Percentiles rank a stretch among this genome's conserved stretches.
phyloP scores from a whole-genome alignment of 2,329 filamentous ascomycete species.

The Coniochaeta ligniaria region DNA sequence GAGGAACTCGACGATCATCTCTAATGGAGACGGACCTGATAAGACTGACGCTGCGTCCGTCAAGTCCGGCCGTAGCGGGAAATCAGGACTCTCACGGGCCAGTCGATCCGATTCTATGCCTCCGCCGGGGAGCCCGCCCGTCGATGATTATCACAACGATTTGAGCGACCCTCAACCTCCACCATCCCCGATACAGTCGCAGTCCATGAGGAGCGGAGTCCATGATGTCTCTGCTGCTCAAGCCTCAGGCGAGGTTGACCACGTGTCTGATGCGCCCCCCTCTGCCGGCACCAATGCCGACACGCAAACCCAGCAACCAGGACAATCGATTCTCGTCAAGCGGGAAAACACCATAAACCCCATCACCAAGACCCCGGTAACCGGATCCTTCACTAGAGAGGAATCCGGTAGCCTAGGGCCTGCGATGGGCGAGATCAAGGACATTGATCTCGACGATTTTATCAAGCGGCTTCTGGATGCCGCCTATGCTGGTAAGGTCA shows the following conservation, averaged over 20 bases:
- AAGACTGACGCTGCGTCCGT: constrained; percentile 70
- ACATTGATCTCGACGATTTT: constrained; percentile 93
- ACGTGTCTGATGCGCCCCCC: constrained; percentile 86
- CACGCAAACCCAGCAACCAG: constrained; percentile 59
- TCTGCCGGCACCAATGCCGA: constrained; percentile 54
- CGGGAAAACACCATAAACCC: constrained; percentile 66
- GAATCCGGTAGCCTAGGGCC: constrained; percentile 32
- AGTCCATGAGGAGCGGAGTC: constrained; percentile 63
- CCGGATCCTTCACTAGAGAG: neutral
- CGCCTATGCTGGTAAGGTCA: constrained; percentile 92
- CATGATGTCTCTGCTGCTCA: constrained; percentile 77
- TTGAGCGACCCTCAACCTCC: constrained; percentile 53
- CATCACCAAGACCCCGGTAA: constrained; percentile 35
- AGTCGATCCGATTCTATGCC: constrained; percentile 36
- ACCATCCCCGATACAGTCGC: constrained; percentile 80
- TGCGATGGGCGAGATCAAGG: constrained; percentile 84
- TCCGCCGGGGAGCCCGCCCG: constrained; percentile 29
- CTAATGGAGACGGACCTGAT: constrained; percentile 55
- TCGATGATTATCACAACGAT: constrained; percentile 35
- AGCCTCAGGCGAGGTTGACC: constrained; percentile 82
- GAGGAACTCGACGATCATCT: constrained; percentile 62
- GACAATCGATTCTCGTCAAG: constrained; percentile 84
- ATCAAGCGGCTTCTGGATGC: constrained; percentile 92
- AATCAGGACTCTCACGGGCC: constrained; percentile 36
- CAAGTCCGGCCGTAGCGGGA: constrained; percentile 59